phyloP scores from a whole-genome alignment of 129 eudicot species.

The Artemisia argyi region DNA sequence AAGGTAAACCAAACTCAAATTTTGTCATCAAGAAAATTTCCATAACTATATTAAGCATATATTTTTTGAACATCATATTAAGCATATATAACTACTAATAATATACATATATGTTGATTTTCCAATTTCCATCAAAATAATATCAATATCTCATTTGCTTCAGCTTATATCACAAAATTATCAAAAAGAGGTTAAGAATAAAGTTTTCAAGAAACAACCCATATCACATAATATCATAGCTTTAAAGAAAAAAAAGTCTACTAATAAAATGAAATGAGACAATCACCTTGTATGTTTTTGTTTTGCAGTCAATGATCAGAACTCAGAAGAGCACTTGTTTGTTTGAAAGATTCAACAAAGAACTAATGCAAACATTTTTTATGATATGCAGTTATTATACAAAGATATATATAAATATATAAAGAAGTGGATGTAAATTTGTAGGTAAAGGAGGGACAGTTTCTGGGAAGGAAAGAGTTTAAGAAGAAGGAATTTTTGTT shows the following conservation, averaged over 20 bases:
- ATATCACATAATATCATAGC: background rate
- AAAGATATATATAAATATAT: background rate
- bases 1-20: background rate
- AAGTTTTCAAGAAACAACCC: background rate
- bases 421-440: slow-evolving; percentile 1
- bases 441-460: slow-evolving; percentile 1
- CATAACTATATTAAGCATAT: too few relatives aligned
- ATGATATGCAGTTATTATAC: background rate
- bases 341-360: slow-evolving; percentile 1
- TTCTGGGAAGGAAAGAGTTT: slow-evolving; percentile 20
- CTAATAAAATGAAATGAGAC: background rate
- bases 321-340: background rate
- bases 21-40: background rate
- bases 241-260: background rate
- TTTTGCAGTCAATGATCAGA: slow-evolving; percentile 16
- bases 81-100: too few relatives aligned
- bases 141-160: background rate
- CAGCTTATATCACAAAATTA: background rate
- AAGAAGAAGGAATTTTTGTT: slow-evolving; percentile 12
- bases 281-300: slow-evolving; percentile 14
- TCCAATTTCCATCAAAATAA: too few relatives aligned
- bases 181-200: background rate
- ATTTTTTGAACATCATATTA: too few relatives aligned
- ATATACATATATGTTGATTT: too few relatives aligned
- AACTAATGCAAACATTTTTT: slow-evolving; percentile 5